These are phyloP conservation scores for Ulvella scutata DNA, from an alignment of 139 green algal species.

Conservation along the genomic window DNA sequence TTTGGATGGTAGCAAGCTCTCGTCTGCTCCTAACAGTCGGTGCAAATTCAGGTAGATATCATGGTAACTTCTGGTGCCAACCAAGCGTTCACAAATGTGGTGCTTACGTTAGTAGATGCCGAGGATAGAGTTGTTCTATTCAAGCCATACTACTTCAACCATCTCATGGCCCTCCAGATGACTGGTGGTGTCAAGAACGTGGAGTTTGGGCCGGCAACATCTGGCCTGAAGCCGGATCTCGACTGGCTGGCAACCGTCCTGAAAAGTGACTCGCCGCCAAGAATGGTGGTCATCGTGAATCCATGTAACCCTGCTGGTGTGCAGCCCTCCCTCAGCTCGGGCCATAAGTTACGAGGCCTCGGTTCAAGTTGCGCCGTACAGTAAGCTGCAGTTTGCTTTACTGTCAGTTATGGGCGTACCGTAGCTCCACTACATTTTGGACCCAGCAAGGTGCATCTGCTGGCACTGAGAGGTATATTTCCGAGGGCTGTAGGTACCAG, in stretches of 20 bases:
- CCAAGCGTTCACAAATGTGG: constrained; percentile 76
- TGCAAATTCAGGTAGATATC: constrained; percentile 63
- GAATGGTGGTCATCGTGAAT: constrained; percentile 68
- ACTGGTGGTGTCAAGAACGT: constrained; percentile 27
- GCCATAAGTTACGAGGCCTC: no score
- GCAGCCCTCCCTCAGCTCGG: neutral
- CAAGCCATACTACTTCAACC: constrained; percentile 93
- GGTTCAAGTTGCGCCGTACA: no score
- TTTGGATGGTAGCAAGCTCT: no score
- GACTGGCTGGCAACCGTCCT: constrained; percentile 28
- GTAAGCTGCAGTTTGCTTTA: no score
- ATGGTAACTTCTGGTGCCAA: constrained; percentile 85
- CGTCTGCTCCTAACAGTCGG: no score
- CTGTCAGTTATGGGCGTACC: no score
- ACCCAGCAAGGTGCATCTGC: no score
- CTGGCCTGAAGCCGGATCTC: constrained; percentile 22
- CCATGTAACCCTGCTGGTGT: constrained; percentile 77
- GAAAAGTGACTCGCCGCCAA: constrained; percentile 15
- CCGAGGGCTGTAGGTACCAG: no score
- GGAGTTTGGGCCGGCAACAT: constrained; percentile 22
- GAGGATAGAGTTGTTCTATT: constrained; percentile 67
- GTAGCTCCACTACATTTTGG: no score
- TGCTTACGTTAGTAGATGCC: constrained; percentile 59
- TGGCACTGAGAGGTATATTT: no score
- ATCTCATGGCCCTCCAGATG: constrained; percentile 72